phyloP scores from a whole-genome alignment of 495 filamentous ascomycete species.

The Aspergillus homomorphus region DNA sequence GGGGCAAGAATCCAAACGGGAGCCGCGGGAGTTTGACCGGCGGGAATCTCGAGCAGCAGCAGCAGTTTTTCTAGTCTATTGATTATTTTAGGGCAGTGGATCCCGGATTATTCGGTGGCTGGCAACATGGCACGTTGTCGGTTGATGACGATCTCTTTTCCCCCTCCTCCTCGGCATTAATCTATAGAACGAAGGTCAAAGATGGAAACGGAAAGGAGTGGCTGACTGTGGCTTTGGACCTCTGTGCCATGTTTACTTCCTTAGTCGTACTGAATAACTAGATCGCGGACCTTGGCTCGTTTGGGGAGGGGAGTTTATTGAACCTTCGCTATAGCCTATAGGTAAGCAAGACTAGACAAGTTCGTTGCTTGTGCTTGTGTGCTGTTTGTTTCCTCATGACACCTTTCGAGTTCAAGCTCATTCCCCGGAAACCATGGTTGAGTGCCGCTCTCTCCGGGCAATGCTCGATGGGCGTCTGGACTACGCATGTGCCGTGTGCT shows the following conservation, averaged over 20 bases:
- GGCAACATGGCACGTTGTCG: slow-evolving; percentile 19
- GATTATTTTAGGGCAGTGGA: slow-evolving; percentile 11
- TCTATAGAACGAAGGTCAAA: background rate
- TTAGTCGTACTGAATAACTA: too few species aligned
- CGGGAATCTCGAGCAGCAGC: slow-evolving; percentile 5
- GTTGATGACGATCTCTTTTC: slow-evolving; percentile 8
- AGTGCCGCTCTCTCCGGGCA: background rate
- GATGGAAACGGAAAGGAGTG: background rate
- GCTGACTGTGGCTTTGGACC: slow-evolving; percentile 3
- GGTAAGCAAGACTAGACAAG: background rate
- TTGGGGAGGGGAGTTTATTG: background rate
- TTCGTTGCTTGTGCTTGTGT: background rate
- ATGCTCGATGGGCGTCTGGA: background rate
- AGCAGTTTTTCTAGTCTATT: background rate
- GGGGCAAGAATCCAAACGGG: slow-evolving; percentile 3
- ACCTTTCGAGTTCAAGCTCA: background rate
- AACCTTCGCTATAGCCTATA: background rate
- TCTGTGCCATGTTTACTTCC: background rate
- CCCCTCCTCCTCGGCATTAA: background rate
- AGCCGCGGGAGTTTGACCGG: slow-evolving; percentile 9
- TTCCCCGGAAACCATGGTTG: background rate
- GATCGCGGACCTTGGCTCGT: background rate
- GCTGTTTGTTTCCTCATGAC: background rate
- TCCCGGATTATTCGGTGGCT: slow-evolving; percentile 17
- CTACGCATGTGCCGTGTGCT: background rate